A percentile compares a stretch with the other conserved stretches of the same genome.
Evolutionary conservation across 1,284 basidiomycete species (phyloP).

Genomic region (Ganoderma sp.): DNA sequence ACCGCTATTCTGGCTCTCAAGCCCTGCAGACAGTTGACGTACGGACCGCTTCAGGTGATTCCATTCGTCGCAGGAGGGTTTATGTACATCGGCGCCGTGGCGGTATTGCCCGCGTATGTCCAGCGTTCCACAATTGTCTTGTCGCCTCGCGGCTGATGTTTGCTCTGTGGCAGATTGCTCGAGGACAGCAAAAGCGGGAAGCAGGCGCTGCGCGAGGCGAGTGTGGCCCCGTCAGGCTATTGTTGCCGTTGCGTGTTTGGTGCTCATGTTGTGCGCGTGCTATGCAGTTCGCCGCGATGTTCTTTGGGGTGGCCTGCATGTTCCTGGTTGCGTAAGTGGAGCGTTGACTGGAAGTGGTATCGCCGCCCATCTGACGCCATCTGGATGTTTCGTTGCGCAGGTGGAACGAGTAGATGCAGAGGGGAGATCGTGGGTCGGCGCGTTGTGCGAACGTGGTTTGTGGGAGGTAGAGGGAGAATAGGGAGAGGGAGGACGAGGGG

Average conservation of each 20-base stretch:
- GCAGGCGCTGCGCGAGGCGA: constrained; percentile 86
- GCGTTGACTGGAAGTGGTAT: not conserved
- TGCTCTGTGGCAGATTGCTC: constrained; percentile 60
- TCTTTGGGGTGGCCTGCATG: constrained; percentile 88
- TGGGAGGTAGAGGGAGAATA: constrained; percentile 8
- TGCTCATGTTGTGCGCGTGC: constrained; percentile 23
- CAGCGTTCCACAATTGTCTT: constrained; percentile 9
- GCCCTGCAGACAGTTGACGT: not conserved
- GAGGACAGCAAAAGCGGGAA: constrained; percentile 84
- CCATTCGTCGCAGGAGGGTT: constrained; percentile 93
- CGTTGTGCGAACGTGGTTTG: constrained; percentile 19
- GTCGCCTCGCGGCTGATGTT: constrained; percentile 3
- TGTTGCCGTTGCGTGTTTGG: constrained; percentile 7
- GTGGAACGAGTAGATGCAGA: constrained; percentile 79
- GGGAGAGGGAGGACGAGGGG: constrained; percentile 7
- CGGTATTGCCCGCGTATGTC: constrained; percentile 85
- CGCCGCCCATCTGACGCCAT: not conserved
- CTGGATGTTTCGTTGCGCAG: constrained; percentile 44
- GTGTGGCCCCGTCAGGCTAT: constrained; percentile 27
- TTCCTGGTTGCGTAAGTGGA: constrained; percentile 81
- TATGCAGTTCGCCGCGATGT: constrained; percentile 84
- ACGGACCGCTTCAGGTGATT: constrained; percentile 63
- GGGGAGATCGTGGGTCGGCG: constrained; percentile 16
- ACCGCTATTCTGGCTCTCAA: constrained; percentile 5
- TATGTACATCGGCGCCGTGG: constrained; percentile 89